Evolutionary conservation across 2,329 filamentous ascomycete species (phyloP), one percentile per base, ranked within the genome.

Genomic region (Fusarium circinatum): DNA sequence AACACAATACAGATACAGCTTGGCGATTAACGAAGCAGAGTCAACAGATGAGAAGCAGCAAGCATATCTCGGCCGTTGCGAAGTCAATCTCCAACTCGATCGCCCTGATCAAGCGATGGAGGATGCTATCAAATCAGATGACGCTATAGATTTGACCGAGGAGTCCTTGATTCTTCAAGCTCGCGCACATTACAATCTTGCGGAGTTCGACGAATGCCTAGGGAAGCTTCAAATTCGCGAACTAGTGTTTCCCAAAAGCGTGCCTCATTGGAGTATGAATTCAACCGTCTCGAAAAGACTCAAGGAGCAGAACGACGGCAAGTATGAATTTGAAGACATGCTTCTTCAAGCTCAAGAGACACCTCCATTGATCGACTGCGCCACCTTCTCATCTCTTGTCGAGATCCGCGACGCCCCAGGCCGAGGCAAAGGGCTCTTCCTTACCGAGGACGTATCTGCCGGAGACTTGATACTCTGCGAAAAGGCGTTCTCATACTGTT

Each of bases 381-480:
- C 85, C 1, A 87, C 83, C 4, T 89, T 83, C 68, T 80, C 80
- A 13, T 79, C 77, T 0, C 82, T 83, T 1, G 84, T 88, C 2
- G 77, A 81, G 48, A 73, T 89, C 1, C 83, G 81, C 39, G 48
- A 76, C 12, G 84, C 85, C 2, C 75, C 78, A 3, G 83, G 79
- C 14, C 81, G 83, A 24, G 88, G 87, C 6, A 82, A 83, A 6
- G 88, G 88, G 0, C 78, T 90, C 0, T 90, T 89, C 73, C 86
- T 85, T 0, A 87, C 84, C 2, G 78, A 80, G 26, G 73, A 80
- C 0, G 85, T 90, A 5, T 80, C 82, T 42, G 83, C 85, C 0
- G 88, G 88, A 0, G 85, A 89, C 8, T 79, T 89, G 5, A 76
- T 90, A 1, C 73, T 90, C 3, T 89, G 87, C 52, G 88, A 90